Base-by-base conservation (phyloP, 257 asterid genomes). In the Jacaranda mimosifolia region DNA sequence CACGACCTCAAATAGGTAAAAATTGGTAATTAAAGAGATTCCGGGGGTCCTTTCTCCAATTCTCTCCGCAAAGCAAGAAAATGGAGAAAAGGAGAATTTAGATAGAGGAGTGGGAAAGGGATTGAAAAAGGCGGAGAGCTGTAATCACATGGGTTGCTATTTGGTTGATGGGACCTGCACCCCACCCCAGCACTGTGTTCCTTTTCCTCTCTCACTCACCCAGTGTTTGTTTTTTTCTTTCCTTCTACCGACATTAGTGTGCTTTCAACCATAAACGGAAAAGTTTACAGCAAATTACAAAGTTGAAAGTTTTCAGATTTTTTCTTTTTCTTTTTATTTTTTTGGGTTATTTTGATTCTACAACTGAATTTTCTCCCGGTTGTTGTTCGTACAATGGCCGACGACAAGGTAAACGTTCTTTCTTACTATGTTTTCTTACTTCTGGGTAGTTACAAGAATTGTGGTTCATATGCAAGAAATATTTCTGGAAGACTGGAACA, bases 61-160 rank as follows among this genome's bases (percentile, higher is more conserved):
- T 60, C 45, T 48, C 19, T 58, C 45, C 46, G 4, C 15, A 43
- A 17, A 9, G 15, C 3, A 18, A 52, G 21, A 55, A 57, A 15
- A 52, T 3, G 14, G 11, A 45, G 35, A 49, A 39, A 62, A 39
- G 7, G 60, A n/a, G 46, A 46, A 14, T 13, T 9, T 3, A 15
- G 53, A 73, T 18, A 87, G 73, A 83, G 52, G 32, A 26, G 32
- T 35, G 42, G 71, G 42, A 65, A 63, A 55, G 11, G 52, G 62
- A 60, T 56, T 65, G 52, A 18, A 48, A 75, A 73, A 56, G 84
- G 76, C 52, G 71, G 32, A 39, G 85, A 74, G 87, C 83, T 80
- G 85, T 82, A 79, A 74, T 82, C 98, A 93, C 94, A 91, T 90
- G 98, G 97, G 89, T 51, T 86, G 90, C 85, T 86, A 86, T 82